phyloP scores from a whole-genome alignment of 192 early-diverging fungal genomes.

The Podila clonocystis region DNA sequence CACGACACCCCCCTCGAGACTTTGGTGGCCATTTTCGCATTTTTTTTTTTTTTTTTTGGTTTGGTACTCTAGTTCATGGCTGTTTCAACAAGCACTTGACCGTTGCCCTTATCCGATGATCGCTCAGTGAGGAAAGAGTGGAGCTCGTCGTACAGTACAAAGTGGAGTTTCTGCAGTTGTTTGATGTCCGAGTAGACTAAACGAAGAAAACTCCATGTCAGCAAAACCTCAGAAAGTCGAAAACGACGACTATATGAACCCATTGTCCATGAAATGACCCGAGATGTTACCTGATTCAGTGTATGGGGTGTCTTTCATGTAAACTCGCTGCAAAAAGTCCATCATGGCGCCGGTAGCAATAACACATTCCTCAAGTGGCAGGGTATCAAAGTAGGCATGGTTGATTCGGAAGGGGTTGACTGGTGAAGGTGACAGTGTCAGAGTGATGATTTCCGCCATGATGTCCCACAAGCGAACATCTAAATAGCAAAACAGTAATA shows the following conservation, averaged over 20 bases:
- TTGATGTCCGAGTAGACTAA: slow-evolving; percentile 55
- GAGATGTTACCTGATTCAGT: slow-evolving; percentile 48
- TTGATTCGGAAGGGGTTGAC: slow-evolving; percentile 75
- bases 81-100: neutral
- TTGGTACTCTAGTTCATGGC: neutral
- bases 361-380: slow-evolving; percentile 72
- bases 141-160: slow-evolving; percentile 53
- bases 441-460: slow-evolving; percentile 72
- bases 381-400: slow-evolving; percentile 65
- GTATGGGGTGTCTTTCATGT: slow-evolving; percentile 55
- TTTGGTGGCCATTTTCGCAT: neutral
- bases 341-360: slow-evolving; percentile 74
- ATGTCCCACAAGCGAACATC: slow-evolving; percentile 75
- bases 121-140: slow-evolving; percentile 52
- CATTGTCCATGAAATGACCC: too few relatives aligned
- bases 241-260: too few relatives aligned
- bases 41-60: neutral
- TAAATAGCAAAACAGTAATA: neutral
- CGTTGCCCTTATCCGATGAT: slow-evolving; percentile 12
- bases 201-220: neutral
- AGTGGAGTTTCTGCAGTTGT: slow-evolving; percentile 49
- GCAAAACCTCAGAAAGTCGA: too few relatives aligned
- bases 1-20: neutral
- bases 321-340: slow-evolving; percentile 71
- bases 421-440: slow-evolving; percentile 63